Evolutionary conservation across 805 yeast genomes (phyloP).

Genomic region (Ogataea populi-albae): DNA sequence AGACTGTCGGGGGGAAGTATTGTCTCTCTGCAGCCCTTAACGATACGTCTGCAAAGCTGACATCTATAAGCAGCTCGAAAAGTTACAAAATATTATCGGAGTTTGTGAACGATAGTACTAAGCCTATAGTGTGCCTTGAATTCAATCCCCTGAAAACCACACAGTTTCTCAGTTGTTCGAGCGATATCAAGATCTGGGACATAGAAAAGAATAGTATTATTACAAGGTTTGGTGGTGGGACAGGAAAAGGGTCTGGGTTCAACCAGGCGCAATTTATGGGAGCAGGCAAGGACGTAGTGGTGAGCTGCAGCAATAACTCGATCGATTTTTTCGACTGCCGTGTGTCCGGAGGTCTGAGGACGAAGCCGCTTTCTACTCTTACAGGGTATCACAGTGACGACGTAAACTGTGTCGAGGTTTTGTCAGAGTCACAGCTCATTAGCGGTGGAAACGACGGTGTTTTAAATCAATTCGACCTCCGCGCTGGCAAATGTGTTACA

Average conservation of each 20-base stretch:
- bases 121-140: slow-evolving; percentile 7
- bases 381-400: slow-evolving; percentile 17
- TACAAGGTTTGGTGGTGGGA: too few species aligned
- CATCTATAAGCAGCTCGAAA: slow-evolving; percentile 1
- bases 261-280: slow-evolving; percentile 10
- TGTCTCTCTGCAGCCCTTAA: slow-evolving; percentile 11
- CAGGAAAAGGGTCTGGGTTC: too few species aligned
- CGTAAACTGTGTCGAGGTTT: slow-evolving; percentile 9
- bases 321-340: slow-evolving; percentile 16
- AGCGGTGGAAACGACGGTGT: slow-evolving; percentile 21
- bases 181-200: slow-evolving; percentile 18
- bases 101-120: slow-evolving; percentile 12
- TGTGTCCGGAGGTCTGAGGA: slow-evolving; percentile 1
- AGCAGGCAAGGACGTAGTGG: slow-evolving; percentile 11
- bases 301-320: slow-evolving; percentile 11
- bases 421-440: slow-evolving; percentile 6
- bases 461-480: slow-evolving; percentile 16
- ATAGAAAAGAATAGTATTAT: slow-evolving; percentile 4
- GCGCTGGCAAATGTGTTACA: slow-evolving; percentile 8
- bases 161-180: slow-evolving; percentile 16
- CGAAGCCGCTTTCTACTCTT: slow-evolving; percentile 8
- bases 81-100: slow-evolving; percentile 2
- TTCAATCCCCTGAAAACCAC: slow-evolving; percentile 7
- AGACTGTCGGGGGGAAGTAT: slow-evolving; percentile 8
- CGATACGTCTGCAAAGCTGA: slow-evolving; percentile 11